phyloP scores from a whole-genome alignment of 305 asterid genomes.

The Fraxinus baroniana region DNA sequence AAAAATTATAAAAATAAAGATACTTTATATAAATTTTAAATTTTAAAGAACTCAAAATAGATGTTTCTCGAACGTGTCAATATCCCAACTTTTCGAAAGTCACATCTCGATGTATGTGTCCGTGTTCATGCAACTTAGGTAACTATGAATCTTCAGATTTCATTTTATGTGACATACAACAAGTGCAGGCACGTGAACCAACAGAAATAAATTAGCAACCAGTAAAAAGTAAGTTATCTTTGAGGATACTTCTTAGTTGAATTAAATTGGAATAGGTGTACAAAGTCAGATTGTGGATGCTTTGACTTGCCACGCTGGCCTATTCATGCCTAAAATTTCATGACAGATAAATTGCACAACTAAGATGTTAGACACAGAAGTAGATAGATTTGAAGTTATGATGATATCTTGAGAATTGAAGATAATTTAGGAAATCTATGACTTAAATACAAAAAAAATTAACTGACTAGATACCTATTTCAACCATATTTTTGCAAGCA shows the following conservation, averaged over 20 bases:
- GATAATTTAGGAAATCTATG: background rate
- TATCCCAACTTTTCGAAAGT: background rate
- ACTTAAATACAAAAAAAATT: background rate
- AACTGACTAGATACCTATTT: background rate
- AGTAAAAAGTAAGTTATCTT: too few species aligned
- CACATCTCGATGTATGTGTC: background rate
- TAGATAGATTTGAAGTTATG: background rate
- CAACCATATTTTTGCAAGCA: background rate
- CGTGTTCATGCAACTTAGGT: background rate
- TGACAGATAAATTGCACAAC: background rate
- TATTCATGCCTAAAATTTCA: background rate
- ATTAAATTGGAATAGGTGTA: too few species aligned
- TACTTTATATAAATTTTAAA: too few species aligned
- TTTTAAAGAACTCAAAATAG: background rate
- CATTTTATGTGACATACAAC: background rate
- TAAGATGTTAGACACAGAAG: background rate
- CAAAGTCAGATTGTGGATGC: too few species aligned
- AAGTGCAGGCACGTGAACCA: background rate
- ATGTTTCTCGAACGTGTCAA: background rate
- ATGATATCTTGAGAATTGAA: background rate
- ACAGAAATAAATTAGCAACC: background rate
- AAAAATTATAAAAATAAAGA: too few species aligned
- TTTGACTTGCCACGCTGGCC: too few species aligned
- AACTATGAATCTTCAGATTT: background rate
- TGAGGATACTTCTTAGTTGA: too few species aligned